Percentiles rank a stretch among this genome's conserved stretches.
These are phyloP conservation scores for Dactylellina cionopaga DNA, from an alignment of 2,329 filamentous ascomycete genomes.

Conservation along the genomic window DNA sequence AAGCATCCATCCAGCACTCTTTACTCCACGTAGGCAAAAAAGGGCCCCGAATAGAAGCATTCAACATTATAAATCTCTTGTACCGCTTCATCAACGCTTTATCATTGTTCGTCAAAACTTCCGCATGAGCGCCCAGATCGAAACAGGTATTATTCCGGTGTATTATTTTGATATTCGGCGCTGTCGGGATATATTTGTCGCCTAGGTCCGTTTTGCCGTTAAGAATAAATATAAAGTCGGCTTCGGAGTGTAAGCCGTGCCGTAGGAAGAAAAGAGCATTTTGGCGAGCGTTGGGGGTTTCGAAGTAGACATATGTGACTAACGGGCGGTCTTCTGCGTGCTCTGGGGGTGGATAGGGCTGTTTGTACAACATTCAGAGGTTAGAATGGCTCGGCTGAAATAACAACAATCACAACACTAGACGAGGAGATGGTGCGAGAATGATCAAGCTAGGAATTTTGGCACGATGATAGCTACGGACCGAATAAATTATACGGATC, in stretches of 20 bases:
- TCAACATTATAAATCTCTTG: constrained; percentile 60
- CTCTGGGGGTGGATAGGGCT: not conserved
- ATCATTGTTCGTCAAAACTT: constrained; percentile 58
- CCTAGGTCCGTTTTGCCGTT: constrained; percentile 58
- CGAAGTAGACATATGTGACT: constrained; percentile 60
- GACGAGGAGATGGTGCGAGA: not conserved
- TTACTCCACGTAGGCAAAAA: constrained; percentile 60
- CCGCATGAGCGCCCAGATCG: constrained; percentile 60
- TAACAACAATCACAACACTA: not conserved
- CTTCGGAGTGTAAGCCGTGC: constrained; percentile 60
- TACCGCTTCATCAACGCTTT: constrained; percentile 59
- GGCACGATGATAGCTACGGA: too few species aligned
- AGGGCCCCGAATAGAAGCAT: constrained; percentile 61
- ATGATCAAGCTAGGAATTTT: not conserved
- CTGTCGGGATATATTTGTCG: constrained; percentile 57
- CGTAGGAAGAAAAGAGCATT: constrained; percentile 60
- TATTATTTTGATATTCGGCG: constrained; percentile 57
- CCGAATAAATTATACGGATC: not conserved
- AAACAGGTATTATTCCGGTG: constrained; percentile 59
- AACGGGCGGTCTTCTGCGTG: constrained; percentile 28
- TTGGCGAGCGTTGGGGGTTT: constrained; percentile 58
- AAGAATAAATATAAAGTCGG: constrained; percentile 62
- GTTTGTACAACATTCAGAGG: not conserved
- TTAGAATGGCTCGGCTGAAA: not conserved
- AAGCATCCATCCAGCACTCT: constrained; percentile 61